A percentile compares a stretch with the other conserved stretches of the same genome.
Evolutionary conservation across 2,329 filamentous ascomycete genomes (phyloP).

Genomic region (Metarhizium rileyi): DNA sequence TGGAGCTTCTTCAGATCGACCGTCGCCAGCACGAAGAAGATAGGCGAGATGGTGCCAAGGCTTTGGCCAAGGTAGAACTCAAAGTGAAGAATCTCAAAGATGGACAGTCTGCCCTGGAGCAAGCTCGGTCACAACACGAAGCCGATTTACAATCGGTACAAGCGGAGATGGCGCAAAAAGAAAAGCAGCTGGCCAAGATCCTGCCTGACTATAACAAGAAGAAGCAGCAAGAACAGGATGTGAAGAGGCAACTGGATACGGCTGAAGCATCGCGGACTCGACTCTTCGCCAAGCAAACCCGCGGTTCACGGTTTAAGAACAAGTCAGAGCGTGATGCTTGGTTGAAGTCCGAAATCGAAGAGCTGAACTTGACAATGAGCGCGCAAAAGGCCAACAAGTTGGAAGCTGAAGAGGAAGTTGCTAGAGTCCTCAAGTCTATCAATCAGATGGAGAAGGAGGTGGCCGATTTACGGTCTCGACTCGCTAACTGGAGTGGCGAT

Average conservation of each 20-base stretch:
- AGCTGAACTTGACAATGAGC: constrained; percentile 65
- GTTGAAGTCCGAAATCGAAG: constrained; percentile 69
- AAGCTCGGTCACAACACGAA: constrained; percentile 61
- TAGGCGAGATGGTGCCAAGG: constrained; percentile 68
- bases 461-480: constrained; percentile 55
- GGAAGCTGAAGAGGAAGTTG: constrained; percentile 76
- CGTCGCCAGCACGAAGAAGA: constrained; percentile 84
- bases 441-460: constrained; percentile 63
- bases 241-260: constrained; percentile 63
- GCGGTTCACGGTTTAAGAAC: constrained; percentile 76
- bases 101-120: constrained; percentile 68
- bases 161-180: constrained; percentile 63
- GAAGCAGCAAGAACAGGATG: constrained; percentile 61
- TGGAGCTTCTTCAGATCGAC: constrained; percentile 78
- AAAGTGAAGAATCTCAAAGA: constrained; percentile 75
- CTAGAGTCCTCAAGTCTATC: constrained; percentile 61
- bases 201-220: constrained; percentile 66
- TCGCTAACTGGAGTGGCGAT: constrained; percentile 71
- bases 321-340: constrained; percentile 83
- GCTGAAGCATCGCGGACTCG: constrained; percentile 67
- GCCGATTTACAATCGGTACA: constrained; percentile 63
- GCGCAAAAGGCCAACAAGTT: constrained; percentile 76
- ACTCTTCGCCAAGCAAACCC: constrained; percentile 84
- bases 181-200: constrained; percentile 65
- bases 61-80: constrained; percentile 76